Base-by-base conservation (phyloP, 2,329 filamentous ascomycete genomes). In the Cytospora piceae region DNA sequence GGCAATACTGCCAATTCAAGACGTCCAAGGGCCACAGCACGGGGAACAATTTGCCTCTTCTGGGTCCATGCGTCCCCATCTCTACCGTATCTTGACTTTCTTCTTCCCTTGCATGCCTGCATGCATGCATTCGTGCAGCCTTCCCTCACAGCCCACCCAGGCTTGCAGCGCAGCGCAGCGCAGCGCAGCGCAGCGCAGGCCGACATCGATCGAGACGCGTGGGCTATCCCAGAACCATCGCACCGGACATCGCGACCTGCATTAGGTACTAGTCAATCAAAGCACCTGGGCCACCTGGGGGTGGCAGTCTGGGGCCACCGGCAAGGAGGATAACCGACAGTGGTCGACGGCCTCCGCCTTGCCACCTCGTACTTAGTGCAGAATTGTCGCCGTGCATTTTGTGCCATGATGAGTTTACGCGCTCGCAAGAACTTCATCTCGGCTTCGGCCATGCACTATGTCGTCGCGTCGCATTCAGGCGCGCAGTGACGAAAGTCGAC, bases 1-100 rank as follows among this genome's bases (percentile, higher is more conserved):
- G 60, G 60, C 24, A 56, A 57, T 37, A 49, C 53, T 63, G 39
- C 60, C 60, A 56, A 51, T 63, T 54, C 53, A 57, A 55, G 60
- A 29, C 60, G 20, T n/a, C 39, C 51, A 39, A 53, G 60, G 20
- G 31, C 29, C n/a, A 39, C 34, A 46, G 52, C 14, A n/a, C 8
- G 37, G 24, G 34, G 37, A 20, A 22, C 53, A 37, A 53, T 29
- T 63, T 63, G 60, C 60, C 53, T 37, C 60, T 57, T 57, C 39
- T 39, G 60, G 60, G 24, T n/a, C 46, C 22, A 22, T 49, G n/a
- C 46, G 29, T 27, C 49, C 60, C 53, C 60, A 42, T 57, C 53
- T 54, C 27, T 49, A 49, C 32, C 49, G 39, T 57, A 31, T 51
- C 49, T 57, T 37, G 22, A 5, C 27, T 29, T 24, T 31, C 31